These are phyloP conservation scores for Rhizopogon hawkerae DNA, from an alignment of 1,284 basidiomycete species.

Conservation along the genomic window DNA sequence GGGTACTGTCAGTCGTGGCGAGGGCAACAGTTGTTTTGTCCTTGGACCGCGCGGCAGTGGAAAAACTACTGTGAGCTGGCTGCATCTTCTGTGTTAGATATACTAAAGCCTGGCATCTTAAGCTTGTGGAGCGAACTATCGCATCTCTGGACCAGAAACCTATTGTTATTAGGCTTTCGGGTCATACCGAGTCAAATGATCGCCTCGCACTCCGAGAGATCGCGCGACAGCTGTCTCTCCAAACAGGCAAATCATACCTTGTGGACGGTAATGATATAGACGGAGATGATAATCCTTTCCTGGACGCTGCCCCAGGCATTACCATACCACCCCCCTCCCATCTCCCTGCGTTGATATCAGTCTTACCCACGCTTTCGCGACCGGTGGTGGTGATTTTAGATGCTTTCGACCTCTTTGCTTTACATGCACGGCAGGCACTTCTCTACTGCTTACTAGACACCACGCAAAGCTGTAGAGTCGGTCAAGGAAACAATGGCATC, in stretches of 20 bases:
- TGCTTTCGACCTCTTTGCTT: constrained; percentile 85
- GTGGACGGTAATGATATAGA: constrained; percentile 31
- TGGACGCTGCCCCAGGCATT: constrained; percentile 26
- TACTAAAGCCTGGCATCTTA: constrained; percentile 4
- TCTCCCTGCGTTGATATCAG: constrained; percentile 70
- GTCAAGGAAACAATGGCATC: constrained; percentile 53
- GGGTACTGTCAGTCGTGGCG: constrained; percentile 70
- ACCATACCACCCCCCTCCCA: constrained; percentile 64
- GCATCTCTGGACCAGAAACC: constrained; percentile 38
- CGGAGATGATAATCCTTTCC: constrained; percentile 33
- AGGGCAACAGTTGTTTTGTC: constrained; percentile 85
- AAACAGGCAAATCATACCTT: constrained; percentile 53
- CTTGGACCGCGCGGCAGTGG: constrained; percentile 79
- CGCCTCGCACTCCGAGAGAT: constrained; percentile 89
- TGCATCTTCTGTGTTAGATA: not conserved
- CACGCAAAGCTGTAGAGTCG: constrained; percentile 59
- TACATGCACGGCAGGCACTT: constrained; percentile 80
- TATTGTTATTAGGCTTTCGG: constrained; percentile 78
- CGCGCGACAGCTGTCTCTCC: constrained; percentile 68
- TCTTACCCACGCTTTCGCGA: constrained; percentile 67
- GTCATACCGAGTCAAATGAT: constrained; percentile 78
- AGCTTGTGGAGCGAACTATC: constrained; percentile 58
- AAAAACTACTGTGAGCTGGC: constrained; percentile 62
- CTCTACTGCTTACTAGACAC: constrained; percentile 87
- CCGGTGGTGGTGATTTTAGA: constrained; percentile 81